Base-by-base conservation (phyloP, 129 eudicot species). In the Artemisia tridentata region DNA sequence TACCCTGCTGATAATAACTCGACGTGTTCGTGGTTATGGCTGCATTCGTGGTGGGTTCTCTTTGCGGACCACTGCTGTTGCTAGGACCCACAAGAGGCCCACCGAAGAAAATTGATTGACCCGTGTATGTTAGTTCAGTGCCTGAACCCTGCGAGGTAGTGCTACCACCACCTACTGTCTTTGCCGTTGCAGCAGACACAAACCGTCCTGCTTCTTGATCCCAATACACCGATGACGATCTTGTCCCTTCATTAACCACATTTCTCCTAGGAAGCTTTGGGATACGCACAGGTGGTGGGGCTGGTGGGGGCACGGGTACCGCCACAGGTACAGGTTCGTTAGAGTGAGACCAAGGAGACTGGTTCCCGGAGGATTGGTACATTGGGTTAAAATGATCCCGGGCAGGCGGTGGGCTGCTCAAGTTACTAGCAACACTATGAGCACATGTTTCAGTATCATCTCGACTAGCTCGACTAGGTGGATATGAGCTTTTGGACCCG, bases 131-230 rank as follows among this genome's bases (percentile, higher is more conserved):
- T 49, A 88, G 92, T 87, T 92, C 98, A 0, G 95, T 77, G 57
- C 85, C 83, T 0, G 86, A 51, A 63, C 57, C 75, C 79, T 77
- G 75, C 16, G 86, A 78, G 20, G 87, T 69, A 38, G 89, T 77
- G 25, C 92, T 82, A 3, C 75, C 85, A 64, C 75, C 85, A 60
- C 81, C 81, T 45, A 48, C 72, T 16, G 76, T 25, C 72, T 34
- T 78, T 52, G 81, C 75, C 11, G 86, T 75, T 23, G 84, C 83
- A 41, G 97, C 75, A 38, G 98, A 88, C 48, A 92, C 89, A 16
- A 88, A 92, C 29, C 96, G 82, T 21, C 95, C 96, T 1, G 95
- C 98, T 65, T 86, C 89, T 49, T 83, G 95, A 72, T 92, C 98
- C 96, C 95, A 92, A 47, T 71, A 88, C 19, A 88, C 93, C 2